phyloP scores from a whole-genome alignment of 164 flowering plant species.

The Houttuynia cordata region DNA sequence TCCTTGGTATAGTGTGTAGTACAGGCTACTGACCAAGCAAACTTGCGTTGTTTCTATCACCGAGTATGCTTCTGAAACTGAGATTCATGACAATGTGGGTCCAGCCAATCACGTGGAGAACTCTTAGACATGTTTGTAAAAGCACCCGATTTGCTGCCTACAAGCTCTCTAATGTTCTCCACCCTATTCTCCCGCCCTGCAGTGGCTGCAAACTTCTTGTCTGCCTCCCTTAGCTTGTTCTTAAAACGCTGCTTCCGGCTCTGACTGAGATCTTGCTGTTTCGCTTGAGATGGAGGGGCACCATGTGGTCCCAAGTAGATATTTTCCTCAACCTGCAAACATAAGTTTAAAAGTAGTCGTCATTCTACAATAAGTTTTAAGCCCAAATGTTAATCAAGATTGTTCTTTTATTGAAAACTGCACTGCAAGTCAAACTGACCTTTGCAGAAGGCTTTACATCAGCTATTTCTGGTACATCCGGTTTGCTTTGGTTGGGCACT shows the following conservation, averaged over 20 bases:
- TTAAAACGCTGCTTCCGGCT: slow-evolving; percentile 72
- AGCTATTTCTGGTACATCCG: slow-evolving; percentile 26
- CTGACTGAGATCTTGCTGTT: slow-evolving; percentile 45
- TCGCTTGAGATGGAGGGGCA: slow-evolving; percentile 72
- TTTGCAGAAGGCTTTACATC: slow-evolving; percentile 27
- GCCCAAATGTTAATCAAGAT: too few relatives aligned
- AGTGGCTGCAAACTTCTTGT: slow-evolving; percentile 33
- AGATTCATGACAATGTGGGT: slow-evolving; percentile 90
- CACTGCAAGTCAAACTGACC: slow-evolving; percentile 21
- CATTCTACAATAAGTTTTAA: too few relatives aligned
- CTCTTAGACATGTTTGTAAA: slow-evolving; percentile 34
- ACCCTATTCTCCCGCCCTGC: slow-evolving; percentile 83
- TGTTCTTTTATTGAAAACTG: background rate
- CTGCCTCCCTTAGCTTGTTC: slow-evolving; percentile 89
- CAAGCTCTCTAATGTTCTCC: slow-evolving; percentile 69
- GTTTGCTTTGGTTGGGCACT: slow-evolving; percentile 21
- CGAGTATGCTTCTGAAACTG: slow-evolving; percentile 46
- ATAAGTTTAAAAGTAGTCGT: background rate
- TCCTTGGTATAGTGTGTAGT: too few relatives aligned
- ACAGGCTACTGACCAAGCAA: background rate
- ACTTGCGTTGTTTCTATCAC: background rate
- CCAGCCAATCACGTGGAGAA: slow-evolving; percentile 79
- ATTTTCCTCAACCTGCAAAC: slow-evolving; percentile 40
- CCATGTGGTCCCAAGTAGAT: slow-evolving; percentile 94
- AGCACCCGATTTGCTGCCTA: slow-evolving; percentile 29